Base-by-base conservation (phyloP, 1,139 yeast genomes). In the Schizosaccharomyces versatilis region DNA sequence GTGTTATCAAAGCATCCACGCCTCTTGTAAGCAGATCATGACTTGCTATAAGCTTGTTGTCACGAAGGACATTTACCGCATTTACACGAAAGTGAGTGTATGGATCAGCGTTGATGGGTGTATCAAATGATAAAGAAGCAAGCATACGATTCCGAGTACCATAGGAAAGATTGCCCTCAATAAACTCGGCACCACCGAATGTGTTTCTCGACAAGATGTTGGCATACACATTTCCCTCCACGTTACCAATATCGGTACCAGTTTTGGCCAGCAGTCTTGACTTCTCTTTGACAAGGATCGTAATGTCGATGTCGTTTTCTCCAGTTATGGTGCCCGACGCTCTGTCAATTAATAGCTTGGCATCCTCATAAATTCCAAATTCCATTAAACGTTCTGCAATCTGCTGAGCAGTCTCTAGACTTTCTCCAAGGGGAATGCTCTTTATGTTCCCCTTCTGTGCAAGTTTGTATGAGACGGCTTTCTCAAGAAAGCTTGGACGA, bases 181-280 rank as follows among this genome's bases (percentile, higher is more conserved):
- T 63, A 52, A 73, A 73, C 65, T 90, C 98, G 7, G 90, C 96
- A 1, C 95, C 95, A 0, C 95, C 95, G 67, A 86, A 78, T 9
- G 84, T 68, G 65, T 90, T 88, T 54, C 79, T 74, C 65, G 82
- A 71, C 64, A 81, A 86, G 32, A 62, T 62, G 10, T 64, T 56
- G 52, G 85, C 73, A 63, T 85, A 84, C 1, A 95, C 96, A 64
- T 84, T 94, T 38, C 96, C 97, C 69, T 86, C 95, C 36, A 94
- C 94, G 64, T 88, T 88, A 1, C 96, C 96, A 3, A 88, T 77
- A 66, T 83, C 86, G 6, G 95, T 88, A n/a, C 95, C 96, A 1
- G 95, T 84, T 63, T 81, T 81, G 58, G 93, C 86, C 59, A 76
- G 76, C 63, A 83, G 81, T 60, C 71, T 73, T 60, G 81, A 80